These are phyloP conservation scores for Xylaria sp. DNA, from an alignment of 2,329 filamentous ascomycete genomes.

Conservation along the genomic window DNA sequence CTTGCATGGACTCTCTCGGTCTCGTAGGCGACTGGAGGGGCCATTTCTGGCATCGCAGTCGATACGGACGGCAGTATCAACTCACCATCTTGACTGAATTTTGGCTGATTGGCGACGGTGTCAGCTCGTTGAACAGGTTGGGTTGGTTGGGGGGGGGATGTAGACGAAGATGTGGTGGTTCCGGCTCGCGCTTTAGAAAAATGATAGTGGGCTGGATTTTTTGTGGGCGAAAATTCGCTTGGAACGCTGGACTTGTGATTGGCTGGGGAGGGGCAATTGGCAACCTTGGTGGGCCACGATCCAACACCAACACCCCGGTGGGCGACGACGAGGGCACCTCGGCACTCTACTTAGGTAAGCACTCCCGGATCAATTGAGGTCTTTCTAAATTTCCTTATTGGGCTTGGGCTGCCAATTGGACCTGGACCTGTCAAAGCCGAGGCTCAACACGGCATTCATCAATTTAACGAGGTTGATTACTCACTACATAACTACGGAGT, in stretches of 20 bases:
- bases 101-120: conserved; percentile 55
- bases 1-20: conserved; percentile 84
- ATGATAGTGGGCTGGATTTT: conserved; percentile 45
- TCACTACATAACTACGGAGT: too few species aligned
- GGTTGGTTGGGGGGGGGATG: conserved; percentile 35
- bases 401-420: not conserved
- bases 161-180: conserved; percentile 32
- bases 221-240: conserved; percentile 53
- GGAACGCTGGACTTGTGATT: conserved; percentile 30
- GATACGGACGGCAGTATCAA: conserved; percentile 54
- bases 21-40: conserved; percentile 42
- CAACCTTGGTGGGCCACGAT: conserved; percentile 50
- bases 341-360: not conserved
- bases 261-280: conserved; percentile 19
- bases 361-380: not conserved
- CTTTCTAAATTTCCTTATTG: not conserved
- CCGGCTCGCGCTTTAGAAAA: conserved; percentile 35
- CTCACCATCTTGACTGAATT: conserved; percentile 77
- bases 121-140: conserved; percentile 42
- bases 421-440: conserved; percentile 22
- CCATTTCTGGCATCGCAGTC: conserved; percentile 48
- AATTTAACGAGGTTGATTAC: not conserved
- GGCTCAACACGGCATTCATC: conserved; percentile 11
- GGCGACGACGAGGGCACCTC: conserved; percentile 46
- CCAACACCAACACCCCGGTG: conserved; percentile 33